phyloP scores from a whole-genome alignment of 805 yeast genomes.

The Kuraishia hungarica region DNA sequence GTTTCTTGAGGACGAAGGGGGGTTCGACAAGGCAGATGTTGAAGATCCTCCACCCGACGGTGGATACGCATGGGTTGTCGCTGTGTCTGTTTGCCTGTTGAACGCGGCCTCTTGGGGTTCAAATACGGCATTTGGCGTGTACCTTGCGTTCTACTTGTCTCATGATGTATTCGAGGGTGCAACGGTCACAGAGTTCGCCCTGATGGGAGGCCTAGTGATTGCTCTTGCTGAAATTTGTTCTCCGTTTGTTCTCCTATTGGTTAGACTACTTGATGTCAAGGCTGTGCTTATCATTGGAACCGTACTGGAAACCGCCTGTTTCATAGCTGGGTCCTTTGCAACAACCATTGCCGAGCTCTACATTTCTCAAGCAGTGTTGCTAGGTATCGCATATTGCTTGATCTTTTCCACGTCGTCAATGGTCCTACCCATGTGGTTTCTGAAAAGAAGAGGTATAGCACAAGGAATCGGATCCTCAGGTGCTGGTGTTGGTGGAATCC shows the following conservation, averaged over 20 bases:
- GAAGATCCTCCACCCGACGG: constrained; percentile 6
- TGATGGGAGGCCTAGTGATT: constrained; percentile 52
- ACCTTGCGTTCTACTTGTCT: constrained; percentile 42
- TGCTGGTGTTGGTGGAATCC: constrained; percentile 34
- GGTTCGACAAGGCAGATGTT: constrained; percentile 2
- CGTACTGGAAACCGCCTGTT: constrained; percentile 35
- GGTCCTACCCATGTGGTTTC: constrained; percentile 47
- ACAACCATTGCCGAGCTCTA: constrained; percentile 40
- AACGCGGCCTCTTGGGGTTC: constrained; percentile 54
- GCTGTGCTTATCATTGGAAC: constrained; percentile 33
- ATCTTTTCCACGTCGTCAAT: constrained; percentile 39
- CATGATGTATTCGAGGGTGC: constrained; percentile 43
- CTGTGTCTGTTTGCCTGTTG: background rate
- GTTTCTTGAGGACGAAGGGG: background rate
- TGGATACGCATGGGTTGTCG: background rate
- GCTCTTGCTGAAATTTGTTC: constrained; percentile 51
- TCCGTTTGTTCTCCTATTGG: constrained; percentile 44
- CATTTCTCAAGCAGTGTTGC: constrained; percentile 42
- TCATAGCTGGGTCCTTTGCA: constrained; percentile 42
- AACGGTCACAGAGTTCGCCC: constrained; percentile 44
- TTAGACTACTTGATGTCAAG: constrained; percentile 42
- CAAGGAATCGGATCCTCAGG: constrained; percentile 29
- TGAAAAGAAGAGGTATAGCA: constrained; percentile 33
- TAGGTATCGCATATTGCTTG: constrained; percentile 41
- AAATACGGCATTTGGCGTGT: constrained; percentile 51